Conservation (phyloP, 768 basidiomycete genomes). For the Tricholoma flavovirens region DNA sequence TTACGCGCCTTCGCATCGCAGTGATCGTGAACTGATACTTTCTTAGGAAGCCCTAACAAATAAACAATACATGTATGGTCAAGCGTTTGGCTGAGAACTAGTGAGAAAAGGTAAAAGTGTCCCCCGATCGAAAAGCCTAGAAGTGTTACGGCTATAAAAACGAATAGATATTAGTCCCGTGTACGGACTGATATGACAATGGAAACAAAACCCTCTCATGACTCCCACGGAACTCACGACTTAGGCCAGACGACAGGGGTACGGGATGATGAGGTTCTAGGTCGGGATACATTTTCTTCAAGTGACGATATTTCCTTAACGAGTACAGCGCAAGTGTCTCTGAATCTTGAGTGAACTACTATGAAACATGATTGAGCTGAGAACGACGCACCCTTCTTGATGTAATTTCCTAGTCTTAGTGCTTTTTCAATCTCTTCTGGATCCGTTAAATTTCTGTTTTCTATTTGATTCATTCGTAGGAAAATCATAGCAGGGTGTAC, state of each 20-base stretch:
- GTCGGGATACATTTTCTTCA: slow-evolving; percentile 65
- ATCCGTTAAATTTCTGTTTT: slow-evolving; percentile 61
- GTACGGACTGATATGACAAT: background rate
- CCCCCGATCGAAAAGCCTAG: background rate
- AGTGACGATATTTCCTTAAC: slow-evolving; percentile 75
- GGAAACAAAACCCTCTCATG: background rate
- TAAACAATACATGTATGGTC: background rate
- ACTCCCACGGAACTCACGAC: background rate
- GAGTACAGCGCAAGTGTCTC: slow-evolving; percentile 82
- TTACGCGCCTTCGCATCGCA: background rate
- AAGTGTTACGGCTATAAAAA: background rate
- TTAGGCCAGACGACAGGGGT: background rate
- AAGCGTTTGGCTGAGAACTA: background rate
- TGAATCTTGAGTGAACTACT: slow-evolving; percentile 19
- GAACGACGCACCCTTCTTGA: slow-evolving; percentile 66
- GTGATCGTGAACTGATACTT: background rate
- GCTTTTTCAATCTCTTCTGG: slow-evolving; percentile 72
- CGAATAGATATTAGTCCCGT: background rate
- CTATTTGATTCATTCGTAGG: slow-evolving; percentile 29
- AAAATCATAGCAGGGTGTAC: background rate
- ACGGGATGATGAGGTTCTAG: slow-evolving; percentile 7
- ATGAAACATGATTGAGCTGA: too few species aligned
- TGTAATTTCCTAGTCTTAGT: slow-evolving; percentile 71
- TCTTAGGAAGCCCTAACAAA: background rate
- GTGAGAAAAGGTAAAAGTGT: background rate